Conservation (phyloP, 2,329 filamentous ascomycete genomes). For the Mycogone perniciosa region DNA sequence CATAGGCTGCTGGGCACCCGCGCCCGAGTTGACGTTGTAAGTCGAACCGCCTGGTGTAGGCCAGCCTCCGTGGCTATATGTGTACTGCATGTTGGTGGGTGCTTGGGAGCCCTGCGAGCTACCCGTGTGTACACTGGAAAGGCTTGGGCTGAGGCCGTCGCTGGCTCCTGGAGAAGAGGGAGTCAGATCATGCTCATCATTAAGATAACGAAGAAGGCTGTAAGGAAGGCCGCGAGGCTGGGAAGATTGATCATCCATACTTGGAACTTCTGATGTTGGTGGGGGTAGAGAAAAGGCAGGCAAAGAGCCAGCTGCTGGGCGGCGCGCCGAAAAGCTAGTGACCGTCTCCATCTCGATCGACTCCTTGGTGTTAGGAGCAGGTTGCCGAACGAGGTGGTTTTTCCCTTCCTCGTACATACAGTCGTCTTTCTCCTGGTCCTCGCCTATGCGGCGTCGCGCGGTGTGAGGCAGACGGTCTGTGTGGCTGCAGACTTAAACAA, state of each 20-base stretch:
- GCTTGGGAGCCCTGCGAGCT: constrained; percentile 53
- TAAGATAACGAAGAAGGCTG: constrained; percentile 13
- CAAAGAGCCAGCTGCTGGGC: constrained; percentile 27
- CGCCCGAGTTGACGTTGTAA: constrained; percentile 48
- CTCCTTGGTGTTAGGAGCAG: no score
- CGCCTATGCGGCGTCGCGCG: background rate
- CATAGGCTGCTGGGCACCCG: constrained; percentile 24
- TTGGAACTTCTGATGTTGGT: constrained; percentile 31
- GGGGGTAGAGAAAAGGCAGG: constrained; percentile 32
- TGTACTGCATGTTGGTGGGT: constrained; percentile 37
- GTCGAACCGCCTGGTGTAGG: constrained; percentile 43
- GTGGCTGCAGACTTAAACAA: background rate
- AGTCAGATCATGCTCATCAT: constrained; percentile 10
- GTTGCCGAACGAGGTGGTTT: background rate
- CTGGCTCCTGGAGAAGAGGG: constrained; percentile 40
- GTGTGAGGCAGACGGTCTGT: background rate
- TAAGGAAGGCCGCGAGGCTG: constrained; percentile 22
- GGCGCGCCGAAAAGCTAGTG: constrained; percentile 29
- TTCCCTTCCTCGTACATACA: background rate
- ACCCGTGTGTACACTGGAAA: constrained; percentile 55
- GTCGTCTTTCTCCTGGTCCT: background rate
- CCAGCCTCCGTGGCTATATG: constrained; percentile 55
- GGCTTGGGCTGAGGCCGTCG: constrained; percentile 56
- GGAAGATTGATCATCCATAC: constrained; percentile 23
- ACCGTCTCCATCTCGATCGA: no score